Evolutionary conservation across 345 rosid genomes (phyloP).

Genomic region (Arabis hirsuta): DNA sequence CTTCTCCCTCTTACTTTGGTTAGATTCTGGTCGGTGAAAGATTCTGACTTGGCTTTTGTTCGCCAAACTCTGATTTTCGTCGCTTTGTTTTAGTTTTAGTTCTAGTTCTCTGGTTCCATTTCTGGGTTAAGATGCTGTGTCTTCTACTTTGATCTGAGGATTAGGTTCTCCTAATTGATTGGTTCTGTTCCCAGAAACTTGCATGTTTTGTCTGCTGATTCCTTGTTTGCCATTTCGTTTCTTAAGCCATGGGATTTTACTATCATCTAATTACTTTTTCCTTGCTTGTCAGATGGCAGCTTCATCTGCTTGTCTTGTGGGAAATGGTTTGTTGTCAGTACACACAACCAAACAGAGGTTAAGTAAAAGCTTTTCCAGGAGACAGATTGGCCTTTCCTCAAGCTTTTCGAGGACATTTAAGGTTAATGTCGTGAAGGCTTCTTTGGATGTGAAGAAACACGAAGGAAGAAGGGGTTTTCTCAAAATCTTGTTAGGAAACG

Average conservation of each 20-base stretch:
- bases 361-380: conserved; percentile 49
- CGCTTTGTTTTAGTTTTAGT: background rate
- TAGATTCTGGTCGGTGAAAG: background rate
- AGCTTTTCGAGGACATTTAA: conserved; percentile 48
- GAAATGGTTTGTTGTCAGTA: conserved; percentile 59
- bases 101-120: background rate
- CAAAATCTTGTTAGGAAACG: conserved; percentile 68
- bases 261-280: background rate
- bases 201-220: background rate
- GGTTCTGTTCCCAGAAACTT: too few relatives aligned
- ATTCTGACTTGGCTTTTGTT: background rate
- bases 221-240: background rate
- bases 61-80: background rate
- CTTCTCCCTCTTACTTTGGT: conserved; percentile 5
- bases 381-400: conserved; percentile 48
- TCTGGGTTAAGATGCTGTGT: background rate
- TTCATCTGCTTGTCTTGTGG: conserved; percentile 71
- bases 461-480: conserved; percentile 79
- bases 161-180: conserved; percentile 7
- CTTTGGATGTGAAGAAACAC: conserved; percentile 54
- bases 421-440: conserved; percentile 53
- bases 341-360: conserved; percentile 46
- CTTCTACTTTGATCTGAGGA: background rate
- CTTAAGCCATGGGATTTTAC: too few relatives aligned
- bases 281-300: conserved; percentile 64